Conservation (phyloP, 139 green algal genomes). For the Picochlorum sp. region DNA sequence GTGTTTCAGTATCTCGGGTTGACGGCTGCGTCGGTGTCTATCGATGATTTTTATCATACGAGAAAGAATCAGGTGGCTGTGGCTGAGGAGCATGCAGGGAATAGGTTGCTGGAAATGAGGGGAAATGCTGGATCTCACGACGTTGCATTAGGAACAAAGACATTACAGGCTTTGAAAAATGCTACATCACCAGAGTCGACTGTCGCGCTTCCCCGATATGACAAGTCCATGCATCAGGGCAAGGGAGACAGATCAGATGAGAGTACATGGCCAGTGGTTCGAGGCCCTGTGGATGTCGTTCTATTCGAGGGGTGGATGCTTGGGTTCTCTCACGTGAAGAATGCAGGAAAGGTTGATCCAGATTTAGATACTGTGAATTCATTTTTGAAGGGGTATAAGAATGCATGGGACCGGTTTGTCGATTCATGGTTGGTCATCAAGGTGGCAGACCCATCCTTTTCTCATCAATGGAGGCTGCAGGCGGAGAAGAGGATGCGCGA, state of each 20-base stretch:
- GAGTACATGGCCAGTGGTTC: slow-evolving; percentile 49
- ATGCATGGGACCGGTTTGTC: slow-evolving; percentile 67
- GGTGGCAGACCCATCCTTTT: slow-evolving; percentile 63
- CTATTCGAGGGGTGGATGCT: slow-evolving; percentile 99
- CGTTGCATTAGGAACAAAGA: slow-evolving; percentile 68
- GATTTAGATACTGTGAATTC: slow-evolving; percentile 64
- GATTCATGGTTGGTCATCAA: slow-evolving; percentile 91
- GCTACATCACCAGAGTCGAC: not conserved
- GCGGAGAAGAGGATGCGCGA: slow-evolving; percentile 83
- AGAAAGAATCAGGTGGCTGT: slow-evolving; percentile 41
- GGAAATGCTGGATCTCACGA: slow-evolving; percentile 95
- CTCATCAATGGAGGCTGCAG: slow-evolving; percentile 69
- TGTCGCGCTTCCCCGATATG: slow-evolving; percentile 59
- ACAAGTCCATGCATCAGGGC: slow-evolving; percentile 79
- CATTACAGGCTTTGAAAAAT: slow-evolving; percentile 43
- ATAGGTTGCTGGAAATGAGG: slow-evolving; percentile 76
- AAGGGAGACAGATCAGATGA: slow-evolving; percentile 67
- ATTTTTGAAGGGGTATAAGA: slow-evolving; percentile 59
- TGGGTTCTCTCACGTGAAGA: slow-evolving; percentile 60
- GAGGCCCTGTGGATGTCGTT: slow-evolving; percentile 74
- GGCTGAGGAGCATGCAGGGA: slow-evolving; percentile 45
- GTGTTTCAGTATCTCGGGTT: slow-evolving; percentile 48
- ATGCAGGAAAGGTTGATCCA: slow-evolving; percentile 36
- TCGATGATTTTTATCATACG: slow-evolving; percentile 98
- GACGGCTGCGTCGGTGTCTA: slow-evolving; percentile 66